These are phyloP conservation scores for Ophioceras dolichostomum DNA, from an alignment of 2,329 filamentous ascomycete species.

Conservation along the genomic window DNA sequence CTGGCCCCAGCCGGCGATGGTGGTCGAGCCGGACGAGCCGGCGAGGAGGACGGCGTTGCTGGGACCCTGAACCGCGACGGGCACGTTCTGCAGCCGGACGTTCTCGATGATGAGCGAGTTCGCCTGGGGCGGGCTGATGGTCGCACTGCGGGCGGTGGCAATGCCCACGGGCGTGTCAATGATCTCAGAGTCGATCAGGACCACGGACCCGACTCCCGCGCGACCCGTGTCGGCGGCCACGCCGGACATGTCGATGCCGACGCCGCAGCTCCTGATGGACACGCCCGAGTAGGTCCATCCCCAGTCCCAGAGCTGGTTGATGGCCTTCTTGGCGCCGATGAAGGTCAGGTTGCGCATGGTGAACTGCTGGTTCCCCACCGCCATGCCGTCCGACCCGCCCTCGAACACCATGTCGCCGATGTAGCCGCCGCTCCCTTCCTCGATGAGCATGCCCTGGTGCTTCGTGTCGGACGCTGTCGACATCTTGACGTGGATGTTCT, in stretches of 20 bases:
- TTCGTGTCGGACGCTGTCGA: slow-evolving; percentile 30
- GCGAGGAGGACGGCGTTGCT: slow-evolving; percentile 37
- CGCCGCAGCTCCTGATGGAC: slow-evolving; percentile 46
- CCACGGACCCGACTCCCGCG: slow-evolving; percentile 61
- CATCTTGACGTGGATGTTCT: slow-evolving; percentile 45
- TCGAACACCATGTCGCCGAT: slow-evolving; percentile 60
- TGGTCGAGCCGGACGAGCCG: slow-evolving; percentile 36
- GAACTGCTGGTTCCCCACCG: slow-evolving; percentile 56
- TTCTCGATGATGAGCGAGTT: slow-evolving; percentile 37
- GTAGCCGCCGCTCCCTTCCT: slow-evolving; percentile 53
- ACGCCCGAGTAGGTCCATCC: slow-evolving; percentile 62
- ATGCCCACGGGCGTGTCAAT: slow-evolving; percentile 62
- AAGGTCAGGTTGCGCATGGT: slow-evolving; percentile 58
- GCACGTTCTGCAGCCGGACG: slow-evolving; percentile 26
- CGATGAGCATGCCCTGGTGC: slow-evolving; percentile 48
- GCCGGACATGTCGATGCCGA: slow-evolving; percentile 55
- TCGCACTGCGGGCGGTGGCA: slow-evolving; percentile 39
- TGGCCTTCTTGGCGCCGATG: slow-evolving; percentile 50
- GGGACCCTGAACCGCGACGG: slow-evolving; percentile 28
- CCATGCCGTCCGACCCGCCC: slow-evolving; percentile 49
- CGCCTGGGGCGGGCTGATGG: slow-evolving; percentile 21
- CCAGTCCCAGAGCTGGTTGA: slow-evolving; percentile 67
- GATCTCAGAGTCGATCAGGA: slow-evolving; percentile 63
- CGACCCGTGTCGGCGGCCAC: slow-evolving; percentile 27
- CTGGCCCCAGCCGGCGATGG: slow-evolving; percentile 52